phyloP scores from a whole-genome alignment of 2,329 filamentous ascomycete species.

The Magnaporthales sp. region DNA sequence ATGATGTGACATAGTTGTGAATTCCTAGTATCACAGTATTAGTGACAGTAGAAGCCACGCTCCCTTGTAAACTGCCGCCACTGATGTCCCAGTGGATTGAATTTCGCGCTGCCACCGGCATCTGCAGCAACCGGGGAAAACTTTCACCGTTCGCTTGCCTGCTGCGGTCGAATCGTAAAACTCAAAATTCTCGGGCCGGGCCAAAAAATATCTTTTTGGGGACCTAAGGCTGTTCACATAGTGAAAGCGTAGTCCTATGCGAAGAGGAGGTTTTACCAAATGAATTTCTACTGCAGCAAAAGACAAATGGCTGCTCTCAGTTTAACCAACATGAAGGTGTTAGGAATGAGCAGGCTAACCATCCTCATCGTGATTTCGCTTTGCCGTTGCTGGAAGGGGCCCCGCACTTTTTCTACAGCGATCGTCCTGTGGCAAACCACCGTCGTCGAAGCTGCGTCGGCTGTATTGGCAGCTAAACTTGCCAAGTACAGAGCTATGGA shows the following conservation, averaged over 20 bases:
- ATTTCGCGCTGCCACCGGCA: too few relatives aligned
- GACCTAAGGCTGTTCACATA: not conserved
- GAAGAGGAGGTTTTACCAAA: not conserved
- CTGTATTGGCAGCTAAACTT: not conserved
- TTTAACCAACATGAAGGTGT: not conserved
- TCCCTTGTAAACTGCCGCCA: not conserved
- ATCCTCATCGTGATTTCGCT: not conserved
- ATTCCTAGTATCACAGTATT: not conserved
- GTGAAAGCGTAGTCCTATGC: not conserved
- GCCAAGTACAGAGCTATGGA: not conserved
- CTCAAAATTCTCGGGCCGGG: not conserved
- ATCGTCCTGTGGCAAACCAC: not conserved
- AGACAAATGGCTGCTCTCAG: not conserved
- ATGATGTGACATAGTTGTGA: too few relatives aligned
- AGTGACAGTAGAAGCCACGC: not conserved
- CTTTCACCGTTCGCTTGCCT: not conserved
- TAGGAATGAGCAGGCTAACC: not conserved
- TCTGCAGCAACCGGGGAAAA: not conserved
- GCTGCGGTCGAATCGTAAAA: not conserved
- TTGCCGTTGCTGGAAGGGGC: not conserved
- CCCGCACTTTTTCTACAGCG: not conserved
- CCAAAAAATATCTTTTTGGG: too few relatives aligned
- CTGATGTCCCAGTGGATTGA: not conserved
- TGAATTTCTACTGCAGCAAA: not conserved
- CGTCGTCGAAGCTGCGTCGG: not conserved